These are phyloP conservation scores for Lactifluus rugatus DNA, from an alignment of 768 basidiomycete species.

Conservation along the genomic window DNA sequence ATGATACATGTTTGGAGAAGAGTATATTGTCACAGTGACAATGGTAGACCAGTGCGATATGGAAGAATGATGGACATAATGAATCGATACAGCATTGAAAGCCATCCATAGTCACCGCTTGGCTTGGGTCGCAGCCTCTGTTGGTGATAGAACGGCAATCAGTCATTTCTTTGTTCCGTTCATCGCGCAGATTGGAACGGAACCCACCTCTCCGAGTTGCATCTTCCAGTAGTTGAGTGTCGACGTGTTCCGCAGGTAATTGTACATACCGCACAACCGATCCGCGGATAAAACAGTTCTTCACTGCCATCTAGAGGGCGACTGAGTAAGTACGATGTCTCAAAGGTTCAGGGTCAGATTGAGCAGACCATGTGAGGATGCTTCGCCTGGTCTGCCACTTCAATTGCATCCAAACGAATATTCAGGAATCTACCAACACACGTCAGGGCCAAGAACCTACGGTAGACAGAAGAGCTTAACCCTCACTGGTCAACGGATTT, in stretches of 20 bases:
- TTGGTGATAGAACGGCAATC: background rate
- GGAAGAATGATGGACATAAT: background rate
- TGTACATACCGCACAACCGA: constrained; percentile 98
- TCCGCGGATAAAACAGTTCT: constrained; percentile 98
- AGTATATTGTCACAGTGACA: background rate
- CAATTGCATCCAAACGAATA: constrained; percentile 91
- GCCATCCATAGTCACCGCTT: constrained; percentile 9
- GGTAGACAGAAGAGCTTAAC: constrained; percentile 25
- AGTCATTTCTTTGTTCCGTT: background rate
- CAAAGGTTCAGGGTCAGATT: background rate
- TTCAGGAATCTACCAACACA: constrained; percentile 66
- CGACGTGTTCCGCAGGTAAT: constrained; percentile 84
- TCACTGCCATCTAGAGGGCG: constrained; percentile 79
- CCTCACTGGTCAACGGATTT: constrained; percentile 95
- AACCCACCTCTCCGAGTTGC: constrained; percentile 84
- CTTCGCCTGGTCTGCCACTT: constrained; percentile 81
- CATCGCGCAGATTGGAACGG: background rate
- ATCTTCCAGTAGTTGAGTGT: constrained; percentile 92
- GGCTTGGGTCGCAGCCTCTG: constrained; percentile 10
- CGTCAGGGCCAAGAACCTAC: background rate
- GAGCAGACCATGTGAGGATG: constrained; percentile 91
- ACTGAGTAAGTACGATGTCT: background rate
- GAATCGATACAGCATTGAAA: background rate
- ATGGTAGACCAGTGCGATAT: background rate
- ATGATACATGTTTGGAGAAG: constrained; percentile 3